Conservation (phyloP, 1,139 yeast genomes). For the Petasospora fabianii region DNA sequence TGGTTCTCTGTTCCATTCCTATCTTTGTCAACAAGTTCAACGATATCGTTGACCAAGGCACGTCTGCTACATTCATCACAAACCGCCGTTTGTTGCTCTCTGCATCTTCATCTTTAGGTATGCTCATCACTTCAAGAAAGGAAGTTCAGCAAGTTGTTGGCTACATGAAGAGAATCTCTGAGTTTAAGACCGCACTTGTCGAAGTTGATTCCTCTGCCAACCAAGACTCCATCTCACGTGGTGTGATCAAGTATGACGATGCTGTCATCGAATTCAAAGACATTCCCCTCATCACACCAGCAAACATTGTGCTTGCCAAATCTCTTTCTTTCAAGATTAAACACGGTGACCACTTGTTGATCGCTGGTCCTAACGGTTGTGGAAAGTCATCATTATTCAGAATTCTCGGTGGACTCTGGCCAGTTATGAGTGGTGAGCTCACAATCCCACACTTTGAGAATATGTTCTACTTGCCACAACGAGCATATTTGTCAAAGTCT, state of each 20-base stretch:
- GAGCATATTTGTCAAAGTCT: constrained; percentile 73
- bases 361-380: constrained; percentile 94
- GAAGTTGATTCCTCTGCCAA: constrained; percentile 39
- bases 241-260: constrained; percentile 43
- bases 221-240: constrained; percentile 20
- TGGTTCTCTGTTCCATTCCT: constrained; percentile 84
- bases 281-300: constrained; percentile 81
- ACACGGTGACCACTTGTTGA: constrained; percentile 80
- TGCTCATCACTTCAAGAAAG: constrained; percentile 80
- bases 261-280: constrained; percentile 65
- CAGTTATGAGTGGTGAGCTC: constrained; percentile 59
- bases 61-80: constrained; percentile 80
- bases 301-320: constrained; percentile 68
- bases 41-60: constrained; percentile 38
- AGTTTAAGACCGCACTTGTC: constrained; percentile 62
- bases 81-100: constrained; percentile 80
- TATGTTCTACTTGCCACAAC: constrained; percentile 87
- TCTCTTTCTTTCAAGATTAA: constrained; percentile 66
- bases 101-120: constrained; percentile 86
- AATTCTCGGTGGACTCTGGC: constrained; percentile 92
- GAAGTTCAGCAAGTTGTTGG: constrained; percentile 84
- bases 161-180: constrained; percentile 72
- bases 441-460: constrained; percentile 60
- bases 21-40: constrained; percentile 69
- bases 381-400: constrained; percentile 92